phyloP scores from a whole-genome alignment of 2,329 filamentous ascomycete genomes.

The Myriosclerotinia scirpicola region DNA sequence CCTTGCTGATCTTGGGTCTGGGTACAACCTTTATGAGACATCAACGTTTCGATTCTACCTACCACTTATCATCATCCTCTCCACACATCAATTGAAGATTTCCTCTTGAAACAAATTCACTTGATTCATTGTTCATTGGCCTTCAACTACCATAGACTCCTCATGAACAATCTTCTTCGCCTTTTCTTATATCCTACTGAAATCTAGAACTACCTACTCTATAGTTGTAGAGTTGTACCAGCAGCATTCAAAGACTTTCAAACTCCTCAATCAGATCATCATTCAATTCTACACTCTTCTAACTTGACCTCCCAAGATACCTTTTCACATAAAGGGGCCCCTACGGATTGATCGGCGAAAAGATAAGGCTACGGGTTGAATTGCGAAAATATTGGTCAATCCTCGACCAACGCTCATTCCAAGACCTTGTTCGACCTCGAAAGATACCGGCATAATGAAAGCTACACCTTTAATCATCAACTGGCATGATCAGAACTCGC shows the following conservation, averaged over 20 bases:
- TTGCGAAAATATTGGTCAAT: background rate
- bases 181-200: conserved; percentile 20
- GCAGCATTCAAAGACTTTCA: background rate
- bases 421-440: background rate
- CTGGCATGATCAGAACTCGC: conserved; percentile 97
- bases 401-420: conserved; percentile 2
- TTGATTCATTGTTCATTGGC: background rate
- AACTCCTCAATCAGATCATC: background rate
- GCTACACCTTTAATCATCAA: conserved; percentile 93
- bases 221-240: background rate
- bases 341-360: background rate
- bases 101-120: background rate
- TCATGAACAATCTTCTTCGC: background rate
- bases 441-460: conserved; percentile 66
- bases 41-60: background rate
- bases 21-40: conserved; percentile 10
- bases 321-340: background rate
- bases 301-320: background rate
- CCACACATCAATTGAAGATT: background rate
- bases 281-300: background rate
- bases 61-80: background rate
- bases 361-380: background rate
- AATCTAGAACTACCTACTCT: background rate
- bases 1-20: background rate
- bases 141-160: background rate